phyloP scores from a whole-genome alignment of 78 protist species.

The Dictyostelium firmibasis region DNA sequence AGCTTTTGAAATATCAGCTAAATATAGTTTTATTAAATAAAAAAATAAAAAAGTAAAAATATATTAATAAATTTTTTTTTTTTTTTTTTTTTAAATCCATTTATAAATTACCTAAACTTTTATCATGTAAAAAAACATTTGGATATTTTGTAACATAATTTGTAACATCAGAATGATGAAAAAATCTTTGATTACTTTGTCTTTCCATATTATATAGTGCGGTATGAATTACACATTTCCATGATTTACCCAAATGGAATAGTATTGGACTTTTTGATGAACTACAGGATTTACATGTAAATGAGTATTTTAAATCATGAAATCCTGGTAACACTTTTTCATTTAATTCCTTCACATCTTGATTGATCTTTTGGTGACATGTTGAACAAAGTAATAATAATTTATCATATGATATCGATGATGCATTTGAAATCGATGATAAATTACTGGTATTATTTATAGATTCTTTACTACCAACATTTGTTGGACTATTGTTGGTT shows the following conservation, averaged over 20 bases:
- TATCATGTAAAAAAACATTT: slow-evolving; percentile 70
- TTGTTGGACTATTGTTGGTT: not conserved
- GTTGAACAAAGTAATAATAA: slow-evolving; percentile 23
- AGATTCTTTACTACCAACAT: not conserved
- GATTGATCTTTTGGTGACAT: slow-evolving; percentile 27
- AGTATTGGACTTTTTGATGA: slow-evolving; percentile 41
- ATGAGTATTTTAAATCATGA: slow-evolving; percentile 66
- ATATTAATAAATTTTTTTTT: not conserved
- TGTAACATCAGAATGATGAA: slow-evolving; percentile 69
- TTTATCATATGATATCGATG: not conserved
- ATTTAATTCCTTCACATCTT: slow-evolving; percentile 55
- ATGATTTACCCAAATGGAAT: slow-evolving; percentile 53
- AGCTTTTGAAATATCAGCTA: slow-evolving; percentile 74
- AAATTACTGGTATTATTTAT: not conserved
- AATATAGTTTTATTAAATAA: not conserved
- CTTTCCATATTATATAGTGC: slow-evolving; percentile 66
- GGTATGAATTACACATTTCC: slow-evolving; percentile 78
- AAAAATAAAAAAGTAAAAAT: not conserved
- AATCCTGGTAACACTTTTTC: slow-evolving; percentile 66
- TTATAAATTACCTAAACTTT: slow-evolving; percentile 45
- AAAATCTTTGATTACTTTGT: slow-evolving; percentile 25
- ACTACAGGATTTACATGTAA: slow-evolving; percentile 33
- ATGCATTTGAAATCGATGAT: not conserved
- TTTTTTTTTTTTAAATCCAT: too few species aligned
- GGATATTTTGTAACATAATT: slow-evolving; percentile 58